Base-by-base conservation (phyloP, 2,329 filamentous ascomycete genomes). In the Aspergillus glaucus region DNA sequence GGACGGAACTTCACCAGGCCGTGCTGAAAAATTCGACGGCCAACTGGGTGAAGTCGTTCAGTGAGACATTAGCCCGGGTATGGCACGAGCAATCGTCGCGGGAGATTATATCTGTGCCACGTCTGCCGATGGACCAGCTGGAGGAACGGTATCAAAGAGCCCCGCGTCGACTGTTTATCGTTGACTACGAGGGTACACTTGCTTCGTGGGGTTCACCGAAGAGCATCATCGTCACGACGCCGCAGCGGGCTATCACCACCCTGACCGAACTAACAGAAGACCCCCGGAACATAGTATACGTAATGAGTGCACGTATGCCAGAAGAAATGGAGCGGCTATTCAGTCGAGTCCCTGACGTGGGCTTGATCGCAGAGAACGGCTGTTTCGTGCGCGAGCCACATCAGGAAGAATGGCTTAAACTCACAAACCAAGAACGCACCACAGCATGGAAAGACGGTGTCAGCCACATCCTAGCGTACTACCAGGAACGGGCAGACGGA, bases 181-280 rank as follows among this genome's bases (percentile, higher is more conserved):
- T 97, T 41, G 92, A 97, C 63, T 95, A 95, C 62, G 92, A 97
- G 67, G 92, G 90, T 41, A 97, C 92, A 0, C 75, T 97, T 6
- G 88, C 93, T 40, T 88, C 86, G 46, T 93, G 89, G 80, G 89
- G 89, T 3, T 87, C 88, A 0, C 85, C 89, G 48, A 87, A 83
- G 51, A 86, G 87, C 62, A 92, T 93, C 53, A 88, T 95, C 44
- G 78, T 93, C 15, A 86, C 88, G 45, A 94, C 87, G 55, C 90
- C 90, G 2, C 86, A 93, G 72, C 85, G 89, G 24, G 90, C 91
- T 0, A 79, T 95, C 43, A 87, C 91, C 52, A 83, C 89, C 0
- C 71, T 97, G 12, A 90, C 86, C 51, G 89, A 95, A 50, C 73
- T 97, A 12, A 77, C 93, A 8, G 76, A 85, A 8, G 90, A 95